Conservation (phyloP, 1,284 basidiomycete genomes). For the Rhodotorula sp. region DNA sequence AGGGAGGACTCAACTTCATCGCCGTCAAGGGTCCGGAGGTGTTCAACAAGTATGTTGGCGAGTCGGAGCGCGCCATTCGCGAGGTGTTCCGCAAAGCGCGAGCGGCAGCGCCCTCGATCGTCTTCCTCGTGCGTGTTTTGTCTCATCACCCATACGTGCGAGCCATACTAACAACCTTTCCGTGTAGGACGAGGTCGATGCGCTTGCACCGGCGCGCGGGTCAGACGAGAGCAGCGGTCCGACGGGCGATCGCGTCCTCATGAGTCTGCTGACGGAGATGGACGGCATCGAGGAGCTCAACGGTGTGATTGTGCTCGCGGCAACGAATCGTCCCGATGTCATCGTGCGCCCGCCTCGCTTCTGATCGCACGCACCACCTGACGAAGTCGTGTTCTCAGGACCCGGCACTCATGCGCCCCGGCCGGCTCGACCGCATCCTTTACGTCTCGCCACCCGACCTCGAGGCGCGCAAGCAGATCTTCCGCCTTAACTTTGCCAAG, state of each 20-base stretch:
- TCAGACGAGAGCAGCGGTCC: slow-evolving; percentile 63
- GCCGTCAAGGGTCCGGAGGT: slow-evolving; percentile 98
- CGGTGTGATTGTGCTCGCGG: slow-evolving; percentile 91
- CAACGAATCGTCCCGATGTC: slow-evolving; percentile 91
- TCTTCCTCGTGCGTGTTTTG: slow-evolving; percentile 90
- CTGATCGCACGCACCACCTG: background rate
- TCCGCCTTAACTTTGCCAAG: slow-evolving; percentile 69
- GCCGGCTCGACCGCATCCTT: slow-evolving; percentile 89
- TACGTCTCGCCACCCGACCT: slow-evolving; percentile 91
- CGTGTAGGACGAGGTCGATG: slow-evolving; percentile 91
- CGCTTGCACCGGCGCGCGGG: slow-evolving; percentile 74
- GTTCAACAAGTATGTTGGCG: slow-evolving; percentile 95
- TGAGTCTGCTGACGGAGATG: slow-evolving; percentile 95
- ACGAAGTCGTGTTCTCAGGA: slow-evolving; percentile 61
- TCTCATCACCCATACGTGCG: too few species aligned
- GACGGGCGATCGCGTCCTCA: slow-evolving; percentile 83
- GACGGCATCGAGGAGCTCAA: slow-evolving; percentile 92
- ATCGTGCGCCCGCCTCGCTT: slow-evolving; percentile 65
- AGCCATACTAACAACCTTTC: too few species aligned
- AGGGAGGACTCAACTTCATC: slow-evolving; percentile 94
- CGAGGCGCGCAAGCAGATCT: slow-evolving; percentile 76
- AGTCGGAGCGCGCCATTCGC: slow-evolving; percentile 90
- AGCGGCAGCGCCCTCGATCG: slow-evolving; percentile 86
- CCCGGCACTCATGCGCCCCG: slow-evolving; percentile 89
- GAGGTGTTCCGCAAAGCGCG: slow-evolving; percentile 95